phyloP scores from a whole-genome alignment of 805 yeast species.

The Schizosaccharomyces lindneri region DNA sequence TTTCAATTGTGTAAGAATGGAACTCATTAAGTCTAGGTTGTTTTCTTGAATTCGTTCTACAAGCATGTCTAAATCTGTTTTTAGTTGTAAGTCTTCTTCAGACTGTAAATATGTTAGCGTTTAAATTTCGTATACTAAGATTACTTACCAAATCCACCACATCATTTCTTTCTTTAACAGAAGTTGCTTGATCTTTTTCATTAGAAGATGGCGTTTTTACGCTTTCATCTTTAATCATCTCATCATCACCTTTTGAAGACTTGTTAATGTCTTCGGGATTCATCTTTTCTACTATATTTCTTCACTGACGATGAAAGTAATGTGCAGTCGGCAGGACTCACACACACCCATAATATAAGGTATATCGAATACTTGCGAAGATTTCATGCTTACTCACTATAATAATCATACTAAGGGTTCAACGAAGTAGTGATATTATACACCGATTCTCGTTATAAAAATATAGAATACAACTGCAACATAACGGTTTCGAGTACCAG shows the following conservation, averaged over 20 bases:
- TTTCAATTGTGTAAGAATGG: slow-evolving; percentile 47
- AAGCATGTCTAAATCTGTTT: slow-evolving; percentile 61
- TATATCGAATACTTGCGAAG: neutral
- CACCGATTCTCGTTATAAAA: no score
- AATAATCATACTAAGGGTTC: neutral
- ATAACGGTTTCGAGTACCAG: no score
- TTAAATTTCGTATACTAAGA: neutral
- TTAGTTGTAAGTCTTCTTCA: slow-evolving; percentile 77
- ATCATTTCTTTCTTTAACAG: neutral
- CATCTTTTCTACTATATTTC: neutral
- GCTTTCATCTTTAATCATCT: neutral
- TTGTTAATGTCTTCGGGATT: neutral
- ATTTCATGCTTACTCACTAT: neutral
- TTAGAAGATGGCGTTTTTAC: neutral
- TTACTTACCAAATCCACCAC: neutral
- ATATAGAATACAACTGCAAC: no score
- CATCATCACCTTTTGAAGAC: neutral
- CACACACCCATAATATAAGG: neutral
- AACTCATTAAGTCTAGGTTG: slow-evolving; percentile 23
- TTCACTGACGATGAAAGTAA: neutral
- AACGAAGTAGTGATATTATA: no score
- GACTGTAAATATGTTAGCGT: slow-evolving; percentile 20
- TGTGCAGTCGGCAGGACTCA: neutral
- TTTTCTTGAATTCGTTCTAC: slow-evolving; percentile 37
- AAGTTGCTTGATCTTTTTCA: neutral